phyloP scores from a whole-genome alignment of 306 rosid species.

The Citrullus mucosospermus region DNA sequence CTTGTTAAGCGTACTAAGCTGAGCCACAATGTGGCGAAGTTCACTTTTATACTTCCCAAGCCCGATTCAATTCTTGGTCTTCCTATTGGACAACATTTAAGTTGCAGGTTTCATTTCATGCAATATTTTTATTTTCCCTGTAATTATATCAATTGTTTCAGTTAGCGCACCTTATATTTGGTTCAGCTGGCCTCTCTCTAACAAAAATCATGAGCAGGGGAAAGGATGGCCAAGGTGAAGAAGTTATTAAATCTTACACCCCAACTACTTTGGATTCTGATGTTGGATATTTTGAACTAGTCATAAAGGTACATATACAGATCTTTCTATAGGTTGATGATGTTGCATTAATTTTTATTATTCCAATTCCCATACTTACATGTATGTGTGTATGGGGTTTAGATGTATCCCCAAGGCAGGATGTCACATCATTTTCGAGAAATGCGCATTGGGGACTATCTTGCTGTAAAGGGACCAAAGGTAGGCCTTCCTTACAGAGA shows the following conservation, averaged over 20 bases:
- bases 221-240: slow-evolving; percentile 76
- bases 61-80: slow-evolving; percentile 85
- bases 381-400: slow-evolving; percentile 19
- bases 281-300: slow-evolving; percentile 83
- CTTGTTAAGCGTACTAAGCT: slow-evolving; percentile 64
- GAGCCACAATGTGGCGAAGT: slow-evolving; percentile 97
- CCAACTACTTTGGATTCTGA: slow-evolving; percentile 95
- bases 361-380: neutral
- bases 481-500: slow-evolving; percentile 16
- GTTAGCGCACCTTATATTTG: neutral
- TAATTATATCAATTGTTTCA: neutral
- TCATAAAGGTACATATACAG: slow-evolving; percentile 67
- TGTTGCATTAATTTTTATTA: neutral
- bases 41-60: slow-evolving; percentile 66
- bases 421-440: slow-evolving; percentile 98
- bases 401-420: slow-evolving; percentile 99
- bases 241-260: slow-evolving; percentile 81
- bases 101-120: slow-evolving; percentile 59
- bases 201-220: slow-evolving; percentile 53
- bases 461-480: slow-evolving; percentile 94
- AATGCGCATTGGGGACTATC: slow-evolving; percentile 74
- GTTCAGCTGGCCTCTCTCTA: neutral
- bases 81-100: slow-evolving; percentile 97
- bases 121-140: slow-evolving; percentile 3
- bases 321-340: neutral